phyloP scores from a whole-genome alignment of 768 basidiomycete genomes.

The Pleurotus pulmonarius region DNA sequence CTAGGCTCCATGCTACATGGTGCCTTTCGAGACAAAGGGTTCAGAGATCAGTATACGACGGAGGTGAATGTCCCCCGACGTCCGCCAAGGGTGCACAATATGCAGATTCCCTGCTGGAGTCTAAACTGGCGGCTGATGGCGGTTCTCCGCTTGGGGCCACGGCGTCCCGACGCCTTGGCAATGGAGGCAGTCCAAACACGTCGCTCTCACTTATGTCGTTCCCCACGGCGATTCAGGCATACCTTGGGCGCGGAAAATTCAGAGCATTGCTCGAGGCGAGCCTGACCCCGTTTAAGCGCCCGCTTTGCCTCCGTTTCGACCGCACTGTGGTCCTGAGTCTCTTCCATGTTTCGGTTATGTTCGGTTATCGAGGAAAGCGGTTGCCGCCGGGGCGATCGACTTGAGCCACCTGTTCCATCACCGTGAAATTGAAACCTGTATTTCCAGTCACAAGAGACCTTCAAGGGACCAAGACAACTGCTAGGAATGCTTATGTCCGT shows the following conservation, averaged over 20 bases:
- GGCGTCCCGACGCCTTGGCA: not conserved
- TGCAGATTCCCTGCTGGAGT: not conserved
- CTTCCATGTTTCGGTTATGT: too few species aligned
- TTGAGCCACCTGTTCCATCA: not conserved
- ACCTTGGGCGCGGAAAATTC: too few species aligned
- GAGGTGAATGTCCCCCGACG: too few species aligned
- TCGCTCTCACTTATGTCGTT: not conserved
- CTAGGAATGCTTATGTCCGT: not conserved
- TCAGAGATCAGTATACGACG: too few species aligned
- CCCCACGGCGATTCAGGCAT: not conserved
- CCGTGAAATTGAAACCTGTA: not conserved
- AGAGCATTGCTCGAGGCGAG: too few species aligned
- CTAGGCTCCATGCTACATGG: too few species aligned
- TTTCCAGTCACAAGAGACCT: conserved; percentile 3
- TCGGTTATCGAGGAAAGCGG: not conserved
- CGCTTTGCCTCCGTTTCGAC: too few species aligned
- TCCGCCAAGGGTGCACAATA: too few species aligned
- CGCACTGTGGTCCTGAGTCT: too few species aligned
- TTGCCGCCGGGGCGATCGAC: not conserved
- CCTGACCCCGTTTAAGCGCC: too few species aligned
- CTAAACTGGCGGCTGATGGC: not conserved
- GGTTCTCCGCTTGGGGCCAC: not conserved
- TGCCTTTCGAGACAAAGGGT: too few species aligned
- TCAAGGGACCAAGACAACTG: not conserved
- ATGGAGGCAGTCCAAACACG: too few species aligned